Evolutionary conservation across 2,329 filamentous ascomycete genomes (phyloP).

Genomic region (Fusarium coffeatum): DNA sequence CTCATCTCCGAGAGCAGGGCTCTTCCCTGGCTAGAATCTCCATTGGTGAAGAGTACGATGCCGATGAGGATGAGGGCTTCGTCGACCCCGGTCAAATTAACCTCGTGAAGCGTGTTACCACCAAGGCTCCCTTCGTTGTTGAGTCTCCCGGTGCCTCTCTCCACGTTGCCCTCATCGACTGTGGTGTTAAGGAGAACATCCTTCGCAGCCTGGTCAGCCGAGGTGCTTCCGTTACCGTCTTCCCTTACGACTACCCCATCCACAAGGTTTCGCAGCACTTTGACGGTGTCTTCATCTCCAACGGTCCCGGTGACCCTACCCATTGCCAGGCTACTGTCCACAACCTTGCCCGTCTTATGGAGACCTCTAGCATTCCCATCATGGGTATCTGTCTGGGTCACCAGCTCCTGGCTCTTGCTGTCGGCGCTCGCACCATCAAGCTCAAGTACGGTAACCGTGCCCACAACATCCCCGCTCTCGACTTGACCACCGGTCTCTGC

Average conservation of each 20-base stretch:
- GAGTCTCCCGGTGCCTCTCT: conserved; percentile 84
- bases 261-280: conserved; percentile 99
- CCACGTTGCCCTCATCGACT: conserved; percentile 96
- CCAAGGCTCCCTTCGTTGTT: conserved; percentile 97
- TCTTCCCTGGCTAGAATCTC: conserved; percentile 95
- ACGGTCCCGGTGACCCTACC: conserved; percentile 96
- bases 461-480: conserved; percentile 96
- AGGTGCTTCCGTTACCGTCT: conserved; percentile 90
- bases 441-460: conserved; percentile 99
- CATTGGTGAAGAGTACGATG: conserved; percentile 97
- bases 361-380: conserved; percentile 88
- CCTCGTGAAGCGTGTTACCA: conserved; percentile 94
- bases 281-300: conserved; percentile 98
- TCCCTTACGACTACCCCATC: conserved; percentile 97
- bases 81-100: conserved; percentile 97
- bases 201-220: conserved; percentile 92
- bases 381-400: conserved; percentile 99
- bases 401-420: conserved; percentile 90
- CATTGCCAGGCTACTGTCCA: conserved; percentile 96
- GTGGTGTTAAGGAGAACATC: conserved; percentile 99
- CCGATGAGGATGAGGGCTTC: conserved; percentile 96
- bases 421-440: conserved; percentile 92
- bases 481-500: conserved; percentile 95
- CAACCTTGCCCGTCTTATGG: conserved; percentile 91
- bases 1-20: conserved; percentile 93